Evolutionary conservation across 495 filamentous ascomycete genomes (phyloP).

Genomic region (Friedmanniomyces simplex): DNA sequence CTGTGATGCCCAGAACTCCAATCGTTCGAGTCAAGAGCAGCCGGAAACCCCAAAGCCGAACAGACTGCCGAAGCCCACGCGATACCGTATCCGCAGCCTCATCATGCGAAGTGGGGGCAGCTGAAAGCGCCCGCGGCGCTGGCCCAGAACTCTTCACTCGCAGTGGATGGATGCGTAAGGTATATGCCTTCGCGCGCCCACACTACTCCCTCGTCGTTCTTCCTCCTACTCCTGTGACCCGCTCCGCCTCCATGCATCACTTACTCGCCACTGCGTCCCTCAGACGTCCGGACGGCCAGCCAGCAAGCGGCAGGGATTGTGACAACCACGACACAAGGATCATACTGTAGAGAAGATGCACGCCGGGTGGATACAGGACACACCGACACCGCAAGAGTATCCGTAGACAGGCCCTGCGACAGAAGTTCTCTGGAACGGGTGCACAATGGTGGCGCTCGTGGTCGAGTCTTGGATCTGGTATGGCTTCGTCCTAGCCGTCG

Average conservation of each 20-base stretch:
- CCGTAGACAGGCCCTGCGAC: neutral
- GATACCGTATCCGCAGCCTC: neutral
- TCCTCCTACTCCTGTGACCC: no score
- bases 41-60: no score
- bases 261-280: no score
- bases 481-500: conserved; percentile 32
- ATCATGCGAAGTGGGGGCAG: neutral
- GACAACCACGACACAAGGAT: neutral
- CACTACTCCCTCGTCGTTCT: no score
- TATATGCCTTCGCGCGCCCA: no score
- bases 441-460: conserved; percentile 28
- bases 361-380: conserved; percentile 1
- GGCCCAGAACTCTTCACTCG: no score
- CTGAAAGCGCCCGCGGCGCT: no score
- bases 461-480: conserved; percentile 44
- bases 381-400: conserved; percentile 7
- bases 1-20: no score
- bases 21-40: no score
- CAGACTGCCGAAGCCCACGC: neutral
- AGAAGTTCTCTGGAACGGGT: neutral
- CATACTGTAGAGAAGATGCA: neutral
- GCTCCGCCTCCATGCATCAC: no score
- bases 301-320: neutral
- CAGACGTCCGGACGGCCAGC: no score
- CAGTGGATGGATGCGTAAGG: no score